Evolutionary conservation across 2,329 filamentous ascomycete species (phyloP), one percentile per base, ranked within the genome.

Genomic region (Hymenoscyphus occultus): DNA sequence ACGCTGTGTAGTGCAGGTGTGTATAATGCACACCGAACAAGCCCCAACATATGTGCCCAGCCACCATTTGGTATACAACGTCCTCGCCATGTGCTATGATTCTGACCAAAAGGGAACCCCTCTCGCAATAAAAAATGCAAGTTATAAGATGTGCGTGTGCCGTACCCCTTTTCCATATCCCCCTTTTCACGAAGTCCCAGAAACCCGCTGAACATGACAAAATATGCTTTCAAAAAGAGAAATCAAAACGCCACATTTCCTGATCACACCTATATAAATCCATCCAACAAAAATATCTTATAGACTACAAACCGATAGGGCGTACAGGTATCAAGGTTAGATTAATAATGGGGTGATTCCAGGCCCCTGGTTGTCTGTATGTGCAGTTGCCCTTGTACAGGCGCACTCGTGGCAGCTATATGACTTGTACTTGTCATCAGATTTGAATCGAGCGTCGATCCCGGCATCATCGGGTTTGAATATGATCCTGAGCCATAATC

Each of bases 1-100:
- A 62, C 65, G 67, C 65, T 68, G 67, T 70, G 67, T 63, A 65
- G 62, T 65, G 54, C 61, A 54, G 51, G 51, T 59, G 59, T 51
- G 51, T 59, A 54, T 28, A 22, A 51, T 51, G 45, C 6, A n/a
- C 45, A 51, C 45, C 45, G 12, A 51, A 51, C 45, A n/a, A 10
- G 28, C 28, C 58, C 39, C 39, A 31, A 22, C 39, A 60, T 31
- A 31, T 28, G 35, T 42, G 12, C 39, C 35, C n/a, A n/a, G 42
- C 59, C 57, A 28, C 31, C 39, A 28, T n/a, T 40, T 16, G 51
- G 51, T 63, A 64, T 65, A 60, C 63, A 62, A 62, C 59, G 40
- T 42, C 22, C 32, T 56, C 45, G 62, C 63, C 48, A 51, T 51
- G 19, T 54, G 63, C 65, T 63, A 67, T 67, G 65, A 61, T 61